Base-by-base conservation (phyloP, 495 filamentous ascomycete genomes). In the Articulospora tetracladia region DNA sequence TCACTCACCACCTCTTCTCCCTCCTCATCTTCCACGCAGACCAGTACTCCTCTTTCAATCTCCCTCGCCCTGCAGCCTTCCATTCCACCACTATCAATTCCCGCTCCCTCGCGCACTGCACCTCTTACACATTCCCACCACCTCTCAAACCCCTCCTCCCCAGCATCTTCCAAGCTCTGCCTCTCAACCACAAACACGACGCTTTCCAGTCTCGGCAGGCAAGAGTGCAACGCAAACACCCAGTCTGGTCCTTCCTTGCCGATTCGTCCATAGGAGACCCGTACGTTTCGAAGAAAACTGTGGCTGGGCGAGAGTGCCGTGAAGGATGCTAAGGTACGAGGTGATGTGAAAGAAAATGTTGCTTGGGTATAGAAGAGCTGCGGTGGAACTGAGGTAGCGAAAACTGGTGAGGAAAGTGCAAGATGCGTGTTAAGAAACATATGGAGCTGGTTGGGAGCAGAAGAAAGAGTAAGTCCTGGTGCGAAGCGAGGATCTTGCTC, bases 31-130 rank as follows among this genome's bases (percentile, higher is more conserved):
- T 53, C 26, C 24, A 53, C 32, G 15, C 12, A 53, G 19, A 59
- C 10, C 23, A 53, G 39, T 3, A 44, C 39, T 44, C 6, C 30
- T 13, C 39, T 3, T 11, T 44, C 55, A 48, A 48, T 3, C 22
- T 44, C 47, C 30, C 12, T n/a, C 39, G 8, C 10, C 17, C 3
- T 8, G 11, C 23, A 11, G 36, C 19, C 20, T 53, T 46, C 39
- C 49, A 27, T 24, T 58, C 30, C 27, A 17, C 22, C 27, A 20
- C 15, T 17, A 3, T 19, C 24, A 51, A 4, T 17, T 11, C 6
- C 6, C 3, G 25, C 17, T 4, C 52, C 59, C 53, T 61, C 59
- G 13, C 59, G 23, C 19, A 61, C 15, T 22, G 59, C 59, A 56
- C 55, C 59, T 2, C 24, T 39, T 19, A 56, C 26, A 32, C 51